These are phyloP conservation scores for Crithidia fasciculata DNA, from an alignment of 208 protist genomes.

Conservation along the genomic window DNA sequence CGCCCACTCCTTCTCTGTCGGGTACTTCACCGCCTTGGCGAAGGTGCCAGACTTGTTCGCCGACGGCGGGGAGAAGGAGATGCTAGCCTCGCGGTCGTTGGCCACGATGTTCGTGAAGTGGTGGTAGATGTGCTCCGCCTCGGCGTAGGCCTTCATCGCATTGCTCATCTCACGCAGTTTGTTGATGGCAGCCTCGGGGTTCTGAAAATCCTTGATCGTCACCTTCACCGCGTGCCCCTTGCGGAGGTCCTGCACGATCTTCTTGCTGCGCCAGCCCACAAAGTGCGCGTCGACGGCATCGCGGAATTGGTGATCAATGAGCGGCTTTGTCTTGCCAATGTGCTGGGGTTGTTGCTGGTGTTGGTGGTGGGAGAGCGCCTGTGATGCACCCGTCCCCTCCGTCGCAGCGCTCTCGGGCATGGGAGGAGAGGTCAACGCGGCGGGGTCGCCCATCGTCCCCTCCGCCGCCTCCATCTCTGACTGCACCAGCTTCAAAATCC, in stretches of 20 bases:
- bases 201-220: conserved; percentile 85
- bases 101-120: conserved; percentile 84
- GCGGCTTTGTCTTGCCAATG: conserved; percentile 36
- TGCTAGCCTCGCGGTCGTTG: conserved; percentile 75
- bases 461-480: conserved; percentile 60
- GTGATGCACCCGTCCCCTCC: too few relatives aligned
- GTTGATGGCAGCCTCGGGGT: conserved; percentile 60
- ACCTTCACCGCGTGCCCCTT: conserved; percentile 82
- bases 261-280: conserved; percentile 89
- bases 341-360: conserved; percentile 13
- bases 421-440: not conserved
- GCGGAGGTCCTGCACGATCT: conserved; percentile 80
- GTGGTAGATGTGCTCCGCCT: conserved; percentile 67
- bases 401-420: not conserved
- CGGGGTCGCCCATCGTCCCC: conserved; percentile 23
- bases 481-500: conserved; percentile 64
- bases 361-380: too few relatives aligned
- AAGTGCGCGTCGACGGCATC: conserved; percentile 90
- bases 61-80: conserved; percentile 66
- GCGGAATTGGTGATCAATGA: conserved; percentile 83
- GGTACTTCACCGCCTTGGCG: conserved; percentile 62
- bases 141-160: conserved; percentile 70
- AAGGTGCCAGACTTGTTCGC: conserved; percentile 60
- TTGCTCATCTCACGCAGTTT: conserved; percentile 86
- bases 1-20: conserved; percentile 85